These are phyloP conservation scores for Podaxis sp. DNA, from an alignment of 768 basidiomycete species.

Conservation along the genomic window DNA sequence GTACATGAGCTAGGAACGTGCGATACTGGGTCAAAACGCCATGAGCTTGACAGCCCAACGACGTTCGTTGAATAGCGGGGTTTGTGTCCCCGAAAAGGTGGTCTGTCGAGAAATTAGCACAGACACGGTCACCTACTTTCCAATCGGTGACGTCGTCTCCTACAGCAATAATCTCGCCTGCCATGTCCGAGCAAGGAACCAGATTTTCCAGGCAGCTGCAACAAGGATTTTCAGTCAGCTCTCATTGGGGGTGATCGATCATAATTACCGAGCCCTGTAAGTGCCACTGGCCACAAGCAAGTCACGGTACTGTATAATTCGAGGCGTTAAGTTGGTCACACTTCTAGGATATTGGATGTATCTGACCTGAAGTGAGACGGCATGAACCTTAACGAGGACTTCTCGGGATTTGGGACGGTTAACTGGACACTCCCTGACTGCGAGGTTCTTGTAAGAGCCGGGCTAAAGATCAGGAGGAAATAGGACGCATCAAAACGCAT, in stretches of 20 bases:
- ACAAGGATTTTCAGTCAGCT: slow-evolving; percentile 19
- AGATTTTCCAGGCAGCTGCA: slow-evolving; percentile 23
- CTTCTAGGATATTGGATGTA: neutral
- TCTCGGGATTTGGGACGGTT: slow-evolving; percentile 40
- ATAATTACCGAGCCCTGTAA: slow-evolving; percentile 29
- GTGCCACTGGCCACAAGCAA: slow-evolving; percentile 37
- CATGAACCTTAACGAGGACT: slow-evolving; percentile 55
- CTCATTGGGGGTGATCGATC: too few species aligned
- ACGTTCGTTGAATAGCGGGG: slow-evolving; percentile 31
- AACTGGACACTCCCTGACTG: slow-evolving; percentile 26
- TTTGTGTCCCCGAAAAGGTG: slow-evolving; percentile 45
- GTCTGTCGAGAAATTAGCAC: slow-evolving; percentile 49
- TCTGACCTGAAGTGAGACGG: slow-evolving; percentile 52
- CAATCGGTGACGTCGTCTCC: slow-evolving; percentile 44
- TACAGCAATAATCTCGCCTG: slow-evolving; percentile 56
- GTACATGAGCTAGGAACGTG: slow-evolving; percentile 31
- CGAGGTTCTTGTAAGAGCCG: slow-evolving; percentile 23
- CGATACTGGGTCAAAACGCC: slow-evolving; percentile 58
- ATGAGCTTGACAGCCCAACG: slow-evolving; percentile 46
- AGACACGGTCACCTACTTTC: slow-evolving; percentile 56
- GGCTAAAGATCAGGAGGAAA: slow-evolving; percentile 13
- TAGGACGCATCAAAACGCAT: neutral
- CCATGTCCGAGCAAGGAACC: slow-evolving; percentile 50
- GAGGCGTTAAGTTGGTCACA: neutral
- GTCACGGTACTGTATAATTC: slow-evolving; percentile 44